phyloP scores from a whole-genome alignment of 2,329 filamentous ascomycete species.

The Aquanectria penicillioides region DNA sequence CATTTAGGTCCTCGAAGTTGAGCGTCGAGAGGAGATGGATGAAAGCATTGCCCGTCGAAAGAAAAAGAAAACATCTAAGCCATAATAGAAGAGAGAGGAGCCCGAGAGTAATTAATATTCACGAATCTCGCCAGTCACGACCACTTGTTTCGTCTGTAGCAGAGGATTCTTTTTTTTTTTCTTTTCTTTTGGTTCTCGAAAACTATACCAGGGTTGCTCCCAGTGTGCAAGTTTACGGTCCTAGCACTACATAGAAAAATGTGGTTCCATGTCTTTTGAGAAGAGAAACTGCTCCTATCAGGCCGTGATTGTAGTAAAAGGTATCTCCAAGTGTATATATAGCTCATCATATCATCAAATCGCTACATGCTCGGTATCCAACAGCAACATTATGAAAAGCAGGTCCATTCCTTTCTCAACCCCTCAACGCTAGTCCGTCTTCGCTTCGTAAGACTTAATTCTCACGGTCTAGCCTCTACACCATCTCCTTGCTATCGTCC shows the following conservation, averaged over 20 bases:
- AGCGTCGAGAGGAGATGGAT: background rate
- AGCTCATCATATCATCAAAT: conserved; percentile 32
- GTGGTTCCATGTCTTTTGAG: background rate
- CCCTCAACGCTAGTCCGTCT: no score
- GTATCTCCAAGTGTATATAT: conserved; percentile 37
- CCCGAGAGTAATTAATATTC: no score
- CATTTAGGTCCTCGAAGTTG: conserved; percentile 53
- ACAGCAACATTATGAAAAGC: background rate
- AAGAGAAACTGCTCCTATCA: background rate
- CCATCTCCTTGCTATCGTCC: conserved; percentile 53
- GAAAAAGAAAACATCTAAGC: background rate
- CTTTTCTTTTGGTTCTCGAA: no score
- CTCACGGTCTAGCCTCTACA: background rate
- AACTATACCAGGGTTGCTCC: no score
- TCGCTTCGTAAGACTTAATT: no score
- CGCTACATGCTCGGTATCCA: conserved; percentile 30
- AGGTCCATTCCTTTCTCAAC: background rate
- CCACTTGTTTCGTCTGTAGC: no score
- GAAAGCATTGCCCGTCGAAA: background rate
- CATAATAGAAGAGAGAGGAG: conserved; percentile 31
- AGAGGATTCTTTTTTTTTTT: no score
- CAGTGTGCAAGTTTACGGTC: no score
- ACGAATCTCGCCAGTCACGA: no score
- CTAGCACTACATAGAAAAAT: conserved; percentile 23
- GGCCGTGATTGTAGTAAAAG: conserved; percentile 27